Evolutionary conservation across 805 yeast species (phyloP), one percentile per base, ranked within the genome.

Genomic region (Jamesozyma spencerorum): DNA sequence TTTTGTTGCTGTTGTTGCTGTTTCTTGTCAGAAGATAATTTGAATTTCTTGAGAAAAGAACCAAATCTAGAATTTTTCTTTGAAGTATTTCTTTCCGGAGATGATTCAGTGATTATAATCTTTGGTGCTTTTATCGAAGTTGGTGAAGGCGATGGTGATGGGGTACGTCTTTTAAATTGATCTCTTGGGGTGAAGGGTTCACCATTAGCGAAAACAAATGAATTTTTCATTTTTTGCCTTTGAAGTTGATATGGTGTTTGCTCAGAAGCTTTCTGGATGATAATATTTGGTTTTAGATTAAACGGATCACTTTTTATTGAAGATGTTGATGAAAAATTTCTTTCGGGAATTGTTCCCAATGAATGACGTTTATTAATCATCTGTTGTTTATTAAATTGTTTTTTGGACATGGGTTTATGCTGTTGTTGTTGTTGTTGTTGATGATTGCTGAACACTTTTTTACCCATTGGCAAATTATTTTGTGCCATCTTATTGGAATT

Each of bases 201-300:
- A 17, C 63, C 63, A 44, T 58, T 58, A 2, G 58, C 54, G 34
- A 58, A 58, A 34, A 45, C 51, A 30, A 57, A 58, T 14, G 52
- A 39, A 8, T 20, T 42, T 34, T 47, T 47, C 63, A 57, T 57
- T 30, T 51, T 54, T 14, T 39, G 42, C 36, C 53, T 49, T 38
- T 56, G 60, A 31, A 48, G 24, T 37, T 57, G 57, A 38, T 48
- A 54, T 15, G 57, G 57, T 2, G 61, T 50, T 32, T 55, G 15
- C 14, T 36, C 30, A 26, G 6, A 7, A 22, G 26, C 26, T 10
- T 22, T 22, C 10, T 22, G 26, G 10, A 22, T 22, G 10, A 22
- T 22, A 10, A 22, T 10, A 22, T 22, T 22, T 22, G 26, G 26
- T 10, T 7, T 22, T 22, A 10, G 26, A 22, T 6, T 22, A 7